Evolutionary conservation across 1,139 yeast genomes (phyloP).

Genomic region (Saccharomyces hybrid): DNA sequence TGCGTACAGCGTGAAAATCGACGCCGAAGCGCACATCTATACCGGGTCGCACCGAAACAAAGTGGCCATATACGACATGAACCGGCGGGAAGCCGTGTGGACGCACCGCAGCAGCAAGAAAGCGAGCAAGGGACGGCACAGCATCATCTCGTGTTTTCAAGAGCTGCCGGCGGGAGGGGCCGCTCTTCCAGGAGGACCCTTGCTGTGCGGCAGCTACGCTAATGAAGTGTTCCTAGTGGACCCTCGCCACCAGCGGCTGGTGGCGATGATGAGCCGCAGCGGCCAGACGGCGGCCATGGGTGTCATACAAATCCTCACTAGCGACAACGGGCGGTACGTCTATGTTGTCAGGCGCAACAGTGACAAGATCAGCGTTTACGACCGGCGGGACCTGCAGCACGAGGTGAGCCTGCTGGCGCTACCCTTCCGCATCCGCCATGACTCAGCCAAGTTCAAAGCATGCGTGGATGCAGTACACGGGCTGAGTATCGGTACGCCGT

Average conservation of each 20-base stretch:
- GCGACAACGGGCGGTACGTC: slow-evolving; percentile 24
- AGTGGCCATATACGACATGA: slow-evolving; percentile 21
- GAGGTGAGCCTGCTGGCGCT: slow-evolving; percentile 15
- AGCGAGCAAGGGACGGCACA: slow-evolving; percentile 8
- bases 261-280: slow-evolving; percentile 4
- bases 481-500: slow-evolving; percentile 18
- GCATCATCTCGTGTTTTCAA: slow-evolving; percentile 27
- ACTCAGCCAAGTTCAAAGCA: slow-evolving; percentile 19
- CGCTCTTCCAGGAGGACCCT: not conserved
- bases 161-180: slow-evolving; percentile 7
- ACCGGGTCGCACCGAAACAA: slow-evolving; percentile 24
- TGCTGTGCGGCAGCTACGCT: slow-evolving; percentile 23
- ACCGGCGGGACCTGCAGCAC: slow-evolving; percentile 13
- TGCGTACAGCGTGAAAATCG: slow-evolving; percentile 19
- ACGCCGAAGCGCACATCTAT: slow-evolving; percentile 12
- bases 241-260: slow-evolving; percentile 9
- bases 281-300: slow-evolving; percentile 14
- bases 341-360: slow-evolving; percentile 23
- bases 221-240: slow-evolving; percentile 23
- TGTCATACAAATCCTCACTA: slow-evolving; percentile 21
- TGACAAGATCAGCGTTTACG: slow-evolving; percentile 21
- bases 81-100: slow-evolving; percentile 18
- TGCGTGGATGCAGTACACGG: slow-evolving; percentile 16
- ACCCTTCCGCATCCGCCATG: slow-evolving; percentile 19
- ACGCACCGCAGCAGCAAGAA: slow-evolving; percentile 9